Percentiles rank a stretch among this genome's conserved stretches.
Conservation (phyloP, 1,284 basidiomycete genomes). For the Earliella scabrosa region DNA sequence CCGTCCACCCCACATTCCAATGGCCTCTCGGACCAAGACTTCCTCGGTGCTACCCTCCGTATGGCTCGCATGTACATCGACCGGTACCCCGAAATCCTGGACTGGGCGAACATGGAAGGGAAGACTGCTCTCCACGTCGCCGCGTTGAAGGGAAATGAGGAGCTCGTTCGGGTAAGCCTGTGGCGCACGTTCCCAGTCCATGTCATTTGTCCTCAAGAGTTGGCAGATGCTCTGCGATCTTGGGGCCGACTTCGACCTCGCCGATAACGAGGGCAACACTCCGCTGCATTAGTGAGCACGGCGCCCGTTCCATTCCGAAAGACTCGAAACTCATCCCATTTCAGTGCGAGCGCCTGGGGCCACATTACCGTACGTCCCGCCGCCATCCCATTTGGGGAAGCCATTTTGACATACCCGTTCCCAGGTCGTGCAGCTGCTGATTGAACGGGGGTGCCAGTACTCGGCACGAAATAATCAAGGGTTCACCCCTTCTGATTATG, state of each 20-base stretch:
- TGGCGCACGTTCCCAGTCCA: conserved; percentile 27
- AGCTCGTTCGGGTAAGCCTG: conserved; percentile 76
- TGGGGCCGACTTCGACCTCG: conserved; percentile 85
- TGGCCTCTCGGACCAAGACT: conserved; percentile 56
- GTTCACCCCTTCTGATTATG: conserved; percentile 91
- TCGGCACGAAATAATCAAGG: conserved; percentile 86
- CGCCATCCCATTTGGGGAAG: conserved; percentile 8
- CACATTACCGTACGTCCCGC: conserved; percentile 65
- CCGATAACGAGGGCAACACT: conserved; percentile 91
- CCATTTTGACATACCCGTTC: conserved; percentile 24
- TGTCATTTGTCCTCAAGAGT: conserved; percentile 14
- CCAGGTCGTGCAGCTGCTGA: conserved; percentile 83
- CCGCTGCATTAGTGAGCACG: conserved; percentile 86
- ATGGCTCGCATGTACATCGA: conserved; percentile 85
- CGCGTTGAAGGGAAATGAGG: conserved; percentile 87
- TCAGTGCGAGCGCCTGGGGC: conserved; percentile 84
- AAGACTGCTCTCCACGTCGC: conserved; percentile 92
- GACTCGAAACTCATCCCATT: conserved; percentile 17
- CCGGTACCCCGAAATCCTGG: conserved; percentile 81
- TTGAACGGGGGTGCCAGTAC: conserved; percentile 87
- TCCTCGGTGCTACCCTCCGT: conserved; percentile 70
- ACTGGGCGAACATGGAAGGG: conserved; percentile 89
- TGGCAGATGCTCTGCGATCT: conserved; percentile 84
- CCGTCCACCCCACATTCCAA: conserved; percentile 50
- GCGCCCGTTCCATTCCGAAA: conserved; percentile 7